Evolutionary conservation across 2,329 filamentous ascomycete species (phyloP), one percentile per base, ranked within the genome.

Genomic region (Metarhizium album): DNA sequence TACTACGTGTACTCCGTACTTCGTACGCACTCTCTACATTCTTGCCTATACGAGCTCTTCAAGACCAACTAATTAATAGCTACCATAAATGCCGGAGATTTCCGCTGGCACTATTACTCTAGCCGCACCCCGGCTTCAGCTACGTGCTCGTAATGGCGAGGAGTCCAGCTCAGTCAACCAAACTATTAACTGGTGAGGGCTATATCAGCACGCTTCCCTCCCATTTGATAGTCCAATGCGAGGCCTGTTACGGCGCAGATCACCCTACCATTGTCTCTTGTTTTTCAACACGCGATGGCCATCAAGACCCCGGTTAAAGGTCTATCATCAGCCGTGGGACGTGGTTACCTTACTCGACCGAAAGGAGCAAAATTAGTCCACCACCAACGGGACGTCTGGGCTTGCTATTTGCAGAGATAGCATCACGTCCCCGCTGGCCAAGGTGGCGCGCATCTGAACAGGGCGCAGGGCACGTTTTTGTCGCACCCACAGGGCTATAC

Each of bases 31-130:
- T n/a, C n/a, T n/a, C n/a, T 35, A 35, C 33, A 8, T 14, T 35
- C 8, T 35, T 35, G 33, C 33, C 14, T 11, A 13, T 35, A 16
- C 33, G 14, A 35, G 11, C 14, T 4, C 33, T 35, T 13, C 11
- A 35, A 35, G 33, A 13, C 33, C n/a, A n/a, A n/a, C n/a, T n/a
- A n/a, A n/a, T n/a, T 35, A n/a, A 13, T 42, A 18, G 7, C 16
- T 23, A 24, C 40, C 42, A 42, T 18, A 23, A n/a, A 24, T 23
- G 38, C 47, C 51, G 47, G 51, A 52, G 42, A 27, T 52, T 46
- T 42, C 51, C 51, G 47, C 23, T 38, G 38, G 31, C 38, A 29
- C 47, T 49, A 42, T 38, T 24, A 42, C 6, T 47, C 38, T 33
- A 27, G 51, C 37, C 47, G 22, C 47, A 37, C 42, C 29, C n/a